Evolutionary conservation across 164 flowering plant genomes (phyloP).

Genomic region (Vitis riparia): DNA sequence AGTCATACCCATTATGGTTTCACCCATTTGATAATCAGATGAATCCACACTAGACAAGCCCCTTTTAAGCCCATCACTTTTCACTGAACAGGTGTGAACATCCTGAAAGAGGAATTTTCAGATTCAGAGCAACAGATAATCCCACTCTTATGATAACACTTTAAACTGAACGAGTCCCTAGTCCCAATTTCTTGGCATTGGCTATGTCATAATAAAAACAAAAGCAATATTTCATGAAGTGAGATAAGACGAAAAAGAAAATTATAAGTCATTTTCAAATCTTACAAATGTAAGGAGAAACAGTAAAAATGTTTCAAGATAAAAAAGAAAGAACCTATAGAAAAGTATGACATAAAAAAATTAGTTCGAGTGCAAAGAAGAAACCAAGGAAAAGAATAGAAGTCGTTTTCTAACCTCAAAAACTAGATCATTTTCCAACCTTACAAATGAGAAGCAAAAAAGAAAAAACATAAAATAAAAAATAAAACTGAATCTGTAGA

Average conservation of each 20-base stretch:
- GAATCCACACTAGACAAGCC: conserved; percentile 71
- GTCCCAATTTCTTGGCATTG: no score
- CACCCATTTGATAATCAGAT: conserved; percentile 74
- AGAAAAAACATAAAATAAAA: neutral
- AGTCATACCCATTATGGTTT: conserved; percentile 47
- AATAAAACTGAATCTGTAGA: neutral
- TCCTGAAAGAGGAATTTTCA: conserved; percentile 44
- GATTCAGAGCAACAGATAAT: neutral
- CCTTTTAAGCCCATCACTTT: conserved; percentile 74
- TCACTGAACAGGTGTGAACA: conserved; percentile 37
- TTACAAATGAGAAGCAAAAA: neutral
- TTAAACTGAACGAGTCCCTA: no score
- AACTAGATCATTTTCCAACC: neutral
- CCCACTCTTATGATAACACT: neutral
- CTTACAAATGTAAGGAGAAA: no score
- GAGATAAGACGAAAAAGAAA: no score
- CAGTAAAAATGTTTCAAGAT: no score
- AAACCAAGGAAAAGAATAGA: neutral
- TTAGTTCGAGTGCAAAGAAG: conserved; percentile 1
- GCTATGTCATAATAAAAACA: no score
- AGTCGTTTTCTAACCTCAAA: no score
- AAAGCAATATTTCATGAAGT: no score
- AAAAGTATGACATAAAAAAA: neutral
- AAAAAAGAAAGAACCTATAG: no score
- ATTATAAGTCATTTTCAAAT: no score